phyloP scores from a whole-genome alignment of 2,329 filamentous ascomycete species.

The Cryphonectria naterciae region DNA sequence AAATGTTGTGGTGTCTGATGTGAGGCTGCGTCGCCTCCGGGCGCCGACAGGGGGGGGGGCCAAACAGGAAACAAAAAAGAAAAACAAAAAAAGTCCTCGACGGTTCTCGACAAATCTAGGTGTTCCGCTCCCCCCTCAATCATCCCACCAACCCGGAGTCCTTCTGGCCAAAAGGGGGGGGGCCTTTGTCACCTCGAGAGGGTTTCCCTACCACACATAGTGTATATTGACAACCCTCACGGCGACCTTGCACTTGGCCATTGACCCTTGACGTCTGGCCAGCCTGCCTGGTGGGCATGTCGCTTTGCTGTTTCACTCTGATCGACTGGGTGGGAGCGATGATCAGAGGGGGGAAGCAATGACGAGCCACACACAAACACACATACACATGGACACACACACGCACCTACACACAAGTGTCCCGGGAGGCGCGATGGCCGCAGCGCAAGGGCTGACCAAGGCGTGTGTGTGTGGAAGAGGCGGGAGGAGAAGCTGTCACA shows the following conservation, averaged over 20 bases:
- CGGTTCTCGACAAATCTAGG: neutral
- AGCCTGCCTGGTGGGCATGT: neutral
- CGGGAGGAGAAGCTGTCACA: neutral
- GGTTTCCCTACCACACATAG: neutral
- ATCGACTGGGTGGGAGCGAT: neutral
- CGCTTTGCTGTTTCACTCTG: neutral
- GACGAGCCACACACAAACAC: neutral
- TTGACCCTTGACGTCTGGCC: neutral
- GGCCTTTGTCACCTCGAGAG: neutral
- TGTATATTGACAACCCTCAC: neutral
- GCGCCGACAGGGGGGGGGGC: too few species aligned
- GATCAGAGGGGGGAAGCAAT: neutral
- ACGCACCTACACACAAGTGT: neutral
- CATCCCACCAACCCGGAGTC: neutral
- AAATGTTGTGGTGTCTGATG: neutral
- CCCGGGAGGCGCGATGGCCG: neutral
- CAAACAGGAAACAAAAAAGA: neutral
- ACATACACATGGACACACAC: too few species aligned
- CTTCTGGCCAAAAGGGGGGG: neutral
- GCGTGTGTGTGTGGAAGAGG: neutral
- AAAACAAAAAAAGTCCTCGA: neutral
- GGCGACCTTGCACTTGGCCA: neutral
- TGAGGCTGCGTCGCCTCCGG: neutral
- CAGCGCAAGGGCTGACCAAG: neutral
- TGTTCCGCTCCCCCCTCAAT: neutral